phyloP scores from a whole-genome alignment of 2,329 filamentous ascomycete species.

The Beauveria caledonica region DNA sequence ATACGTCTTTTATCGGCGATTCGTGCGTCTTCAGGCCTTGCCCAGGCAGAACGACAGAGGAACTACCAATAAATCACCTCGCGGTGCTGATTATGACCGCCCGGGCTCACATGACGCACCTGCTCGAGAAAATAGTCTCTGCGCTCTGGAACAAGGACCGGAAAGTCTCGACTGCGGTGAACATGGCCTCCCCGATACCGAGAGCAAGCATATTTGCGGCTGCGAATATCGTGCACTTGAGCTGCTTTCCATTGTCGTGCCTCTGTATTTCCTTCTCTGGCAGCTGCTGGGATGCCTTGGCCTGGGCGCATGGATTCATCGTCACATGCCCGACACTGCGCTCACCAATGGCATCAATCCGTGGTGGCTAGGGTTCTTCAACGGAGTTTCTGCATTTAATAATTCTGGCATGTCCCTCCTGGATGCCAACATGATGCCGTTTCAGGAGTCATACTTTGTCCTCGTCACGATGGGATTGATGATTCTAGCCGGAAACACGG shows the following conservation, averaged over 20 bases:
- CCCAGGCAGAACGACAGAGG: neutral
- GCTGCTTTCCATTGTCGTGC: conserved; percentile 50
- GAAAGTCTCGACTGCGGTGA: neutral
- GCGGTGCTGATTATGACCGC: no score
- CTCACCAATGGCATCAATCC: conserved; percentile 50
- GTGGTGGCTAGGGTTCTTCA: conserved; percentile 63
- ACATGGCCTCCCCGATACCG: conserved; percentile 38
- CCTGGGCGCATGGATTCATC: conserved; percentile 52
- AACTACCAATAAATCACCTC: no score
- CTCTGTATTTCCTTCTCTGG: conserved; percentile 51
- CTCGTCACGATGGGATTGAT: conserved; percentile 46
- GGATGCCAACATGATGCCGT: conserved; percentile 57
- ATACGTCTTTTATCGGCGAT: conserved; percentile 53
- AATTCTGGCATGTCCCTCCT: conserved; percentile 63
- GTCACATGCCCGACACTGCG: conserved; percentile 40
- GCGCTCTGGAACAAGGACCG: neutral
- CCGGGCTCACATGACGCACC: no score
- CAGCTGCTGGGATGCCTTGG: conserved; percentile 51
- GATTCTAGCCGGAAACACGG: conserved; percentile 58
- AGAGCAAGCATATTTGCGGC: conserved; percentile 51
- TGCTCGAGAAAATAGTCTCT: neutral
- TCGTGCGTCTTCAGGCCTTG: conserved; percentile 35
- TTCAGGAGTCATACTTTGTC: conserved; percentile 43
- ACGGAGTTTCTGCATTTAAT: conserved; percentile 60
- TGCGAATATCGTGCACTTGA: conserved; percentile 56